Evolutionary conservation across 441 rosid genomes (phyloP), one percentile per base, ranked within the genome.

Genomic region (Eutrema salsugineum): DNA sequence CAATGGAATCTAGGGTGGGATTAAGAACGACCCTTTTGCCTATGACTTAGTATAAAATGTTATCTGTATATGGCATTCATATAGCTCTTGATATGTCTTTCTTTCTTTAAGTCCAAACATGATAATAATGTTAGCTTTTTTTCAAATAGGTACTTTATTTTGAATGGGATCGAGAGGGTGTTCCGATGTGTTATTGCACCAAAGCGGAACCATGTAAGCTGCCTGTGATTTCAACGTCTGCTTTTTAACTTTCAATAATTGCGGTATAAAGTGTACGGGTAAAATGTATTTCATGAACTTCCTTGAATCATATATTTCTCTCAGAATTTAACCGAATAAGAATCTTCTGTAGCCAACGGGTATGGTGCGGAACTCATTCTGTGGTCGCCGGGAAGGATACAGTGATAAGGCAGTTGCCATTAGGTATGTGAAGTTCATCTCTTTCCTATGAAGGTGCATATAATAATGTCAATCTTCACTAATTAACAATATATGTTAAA

Each of bases 81-180:
- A 15, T 33, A 38, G 46, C 47, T 55, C 36, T 28, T 61, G 70
- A 12, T 42, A 43, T 27, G 17, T 12, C 5, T n/a, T 60, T 51
- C 55, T 63, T 27, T 17, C 53, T 55, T 3, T 16, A 40, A 35
- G 14, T 20, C 36, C 30, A 2, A 33, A 63, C 12, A 6, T 11
- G 42, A 58, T 30, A 32, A 56, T 48, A 49, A 54, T 57, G 50
- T 64, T 70, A 28, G 36, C 24, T 63, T 73, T 72, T 33, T 44
- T 65, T 56, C 61, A 60, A 81, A 74, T 68, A 95, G 99, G 51
- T 95, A 89, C 79, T 91, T 93, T 81, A 76, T 95, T 60, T 77
- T 95, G 82, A 91, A 93, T 71, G 99, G 99, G 73, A 90, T 95
- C 15, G 99, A 95, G 84, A 88, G 97, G 77, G 97, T 95, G 71